phyloP scores from a whole-genome alignment of 2,329 filamentous ascomycete genomes.

The Onygena corvina region DNA sequence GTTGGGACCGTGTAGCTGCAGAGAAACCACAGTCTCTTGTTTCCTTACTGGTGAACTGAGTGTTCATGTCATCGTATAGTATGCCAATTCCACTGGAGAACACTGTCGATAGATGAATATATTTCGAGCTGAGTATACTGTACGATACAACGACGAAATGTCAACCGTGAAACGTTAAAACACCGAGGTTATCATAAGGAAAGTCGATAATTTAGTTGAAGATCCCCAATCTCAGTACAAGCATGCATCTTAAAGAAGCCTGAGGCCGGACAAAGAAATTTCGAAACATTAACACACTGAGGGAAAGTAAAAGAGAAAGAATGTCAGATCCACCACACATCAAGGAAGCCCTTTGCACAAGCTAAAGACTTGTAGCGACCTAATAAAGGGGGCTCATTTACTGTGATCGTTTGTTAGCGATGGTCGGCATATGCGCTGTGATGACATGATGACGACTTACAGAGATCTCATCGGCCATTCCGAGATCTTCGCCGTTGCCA shows the following conservation, averaged over 20 bases:
- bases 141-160: background rate
- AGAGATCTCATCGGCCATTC: constrained; percentile 45
- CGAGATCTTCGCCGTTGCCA: constrained; percentile 40
- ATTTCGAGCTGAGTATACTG: too few relatives aligned
- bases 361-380: background rate
- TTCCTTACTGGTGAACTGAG: too few relatives aligned
- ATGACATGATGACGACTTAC: constrained; percentile 25
- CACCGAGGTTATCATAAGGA: background rate
- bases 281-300: constrained; percentile 2
- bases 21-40: too few relatives aligned
- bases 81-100: too few relatives aligned
- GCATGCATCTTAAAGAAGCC: background rate
- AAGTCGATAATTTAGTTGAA: background rate
- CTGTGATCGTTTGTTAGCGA: background rate
- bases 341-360: background rate
- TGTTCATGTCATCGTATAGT: too few relatives aligned
- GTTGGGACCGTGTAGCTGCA: too few relatives aligned
- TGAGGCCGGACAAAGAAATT: background rate
- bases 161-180: background rate
- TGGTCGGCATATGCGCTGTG: background rate
- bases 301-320: background rate
- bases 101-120: too few relatives aligned
- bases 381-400: background rate
- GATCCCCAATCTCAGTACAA: background rate
- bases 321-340: background rate